Evolutionary conservation across 495 filamentous ascomycete species (phyloP), one percentile per base, ranked within the genome.

Genomic region (Lasiosphaeria ovina): DNA sequence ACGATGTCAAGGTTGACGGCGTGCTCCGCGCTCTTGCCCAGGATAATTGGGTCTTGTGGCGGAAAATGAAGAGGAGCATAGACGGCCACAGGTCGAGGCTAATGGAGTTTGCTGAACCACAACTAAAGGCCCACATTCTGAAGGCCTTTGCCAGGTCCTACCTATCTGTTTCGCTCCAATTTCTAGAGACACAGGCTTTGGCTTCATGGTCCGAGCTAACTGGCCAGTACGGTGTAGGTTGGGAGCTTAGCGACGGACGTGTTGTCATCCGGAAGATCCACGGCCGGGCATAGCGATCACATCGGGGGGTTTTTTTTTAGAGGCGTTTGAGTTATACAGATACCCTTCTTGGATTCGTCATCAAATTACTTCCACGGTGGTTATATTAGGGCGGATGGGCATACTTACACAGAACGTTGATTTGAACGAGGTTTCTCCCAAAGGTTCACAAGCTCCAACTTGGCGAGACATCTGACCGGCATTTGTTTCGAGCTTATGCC

Each of bases 61-160:
- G 89, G 81, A 80, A 83, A 58, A 74, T 89, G 47, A 85, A 83
- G 74, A 81, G 79, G 54, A 81, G 77, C 57, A 89, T 94, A 40
- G 90, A 95, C 75, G 88, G 87, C 11, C 86, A 92, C 70, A 81
- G 87, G 68, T 84, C 83, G 5, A 81, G 84, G 50, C 69, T 98
- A 38, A 88, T 97, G 81, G 89, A 92, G 65, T 91, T 82, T 76
- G 89, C 90, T 6, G 89, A 90, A 61, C 82, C 85, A 31, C 75
- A 81, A 54, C 78, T 97, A 65, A 80, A 85, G 62, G 78, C 77
- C 64, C 87, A 89, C 60, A 84, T 91, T 57, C 77, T 98, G 59
- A 92, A 92, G 74, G 91, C 91, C 64, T 82, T 97, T 48, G 91
- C 91, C 10, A 82, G 86, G 73, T 82, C 86, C 11, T 98, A 98